These are phyloP conservation scores for Boletellus ananas DNA, from an alignment of 768 basidiomycete genomes.

Conservation along the genomic window DNA sequence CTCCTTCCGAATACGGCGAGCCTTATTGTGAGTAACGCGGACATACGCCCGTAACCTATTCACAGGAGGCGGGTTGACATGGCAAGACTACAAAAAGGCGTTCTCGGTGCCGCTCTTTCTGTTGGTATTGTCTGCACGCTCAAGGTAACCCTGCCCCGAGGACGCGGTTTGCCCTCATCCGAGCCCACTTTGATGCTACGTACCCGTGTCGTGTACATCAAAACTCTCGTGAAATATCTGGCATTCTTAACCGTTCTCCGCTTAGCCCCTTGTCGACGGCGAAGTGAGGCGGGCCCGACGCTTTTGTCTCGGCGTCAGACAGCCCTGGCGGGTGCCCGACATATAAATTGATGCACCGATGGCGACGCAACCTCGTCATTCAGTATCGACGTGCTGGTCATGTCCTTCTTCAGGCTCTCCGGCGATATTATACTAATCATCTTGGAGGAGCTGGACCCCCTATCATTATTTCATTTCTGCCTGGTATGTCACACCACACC, in stretches of 20 bases:
- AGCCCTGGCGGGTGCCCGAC: slow-evolving; percentile 22
- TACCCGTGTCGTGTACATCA: slow-evolving; percentile 25
- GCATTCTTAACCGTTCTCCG: slow-evolving; percentile 25
- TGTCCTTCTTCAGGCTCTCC: slow-evolving; percentile 33
- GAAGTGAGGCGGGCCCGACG: slow-evolving; percentile 30
- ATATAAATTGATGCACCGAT: slow-evolving; percentile 26
- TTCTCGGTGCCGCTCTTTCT: slow-evolving; percentile 29
- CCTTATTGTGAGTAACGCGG: slow-evolving; percentile 30
- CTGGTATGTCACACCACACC: slow-evolving; percentile 16
- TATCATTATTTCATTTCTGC: slow-evolving; percentile 32
- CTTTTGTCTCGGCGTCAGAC: slow-evolving; percentile 33
- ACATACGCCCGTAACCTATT: slow-evolving; percentile 11
- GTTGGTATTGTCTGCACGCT: slow-evolving; percentile 23
- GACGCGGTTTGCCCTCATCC: slow-evolving; percentile 17
- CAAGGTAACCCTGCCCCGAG: slow-evolving; percentile 22
- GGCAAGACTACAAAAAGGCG: slow-evolving; percentile 31
- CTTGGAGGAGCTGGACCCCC: slow-evolving; percentile 32
- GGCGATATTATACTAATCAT: slow-evolving; percentile 28
- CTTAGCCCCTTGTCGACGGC: slow-evolving; percentile 30
- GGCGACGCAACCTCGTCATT: slow-evolving; percentile 12
- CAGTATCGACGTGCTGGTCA: slow-evolving; percentile 33
- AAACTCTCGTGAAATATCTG: slow-evolving; percentile 25
- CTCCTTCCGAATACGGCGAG: slow-evolving; percentile 21
- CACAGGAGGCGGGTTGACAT: slow-evolving; percentile 33
- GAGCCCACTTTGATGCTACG: slow-evolving; percentile 21